A percentile compares a stretch with the other conserved stretches of the same genome.
These are phyloP conservation scores for Aegle marmelos DNA, from an alignment of 345 rosid genomes.

Conservation along the genomic window DNA sequence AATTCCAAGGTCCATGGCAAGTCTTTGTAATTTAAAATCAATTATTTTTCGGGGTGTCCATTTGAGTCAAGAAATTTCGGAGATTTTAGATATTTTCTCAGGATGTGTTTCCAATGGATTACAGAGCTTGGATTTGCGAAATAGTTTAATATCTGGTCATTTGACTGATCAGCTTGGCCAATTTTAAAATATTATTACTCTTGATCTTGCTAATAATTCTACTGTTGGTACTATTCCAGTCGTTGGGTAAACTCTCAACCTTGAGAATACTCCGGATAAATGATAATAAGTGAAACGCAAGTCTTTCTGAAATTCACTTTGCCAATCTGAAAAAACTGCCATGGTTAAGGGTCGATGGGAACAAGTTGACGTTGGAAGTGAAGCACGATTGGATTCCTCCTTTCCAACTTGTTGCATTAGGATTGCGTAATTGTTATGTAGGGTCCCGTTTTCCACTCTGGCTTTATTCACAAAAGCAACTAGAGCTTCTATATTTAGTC, in stretches of 20 bases:
- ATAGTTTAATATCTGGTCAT: background rate
- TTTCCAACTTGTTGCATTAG: slow-evolving; percentile 20
- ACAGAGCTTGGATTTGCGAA: background rate
- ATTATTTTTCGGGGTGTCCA: background rate
- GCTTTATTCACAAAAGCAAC: slow-evolving; percentile 19
- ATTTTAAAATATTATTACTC: background rate
- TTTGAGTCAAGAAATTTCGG: background rate
- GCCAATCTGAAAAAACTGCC: slow-evolving; percentile 15
- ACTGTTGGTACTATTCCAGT: background rate
- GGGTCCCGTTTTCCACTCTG: slow-evolving; percentile 37
- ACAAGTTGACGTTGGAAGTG: slow-evolving; percentile 16
- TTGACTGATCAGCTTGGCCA: background rate
- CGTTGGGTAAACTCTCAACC: background rate
- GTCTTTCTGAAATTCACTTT: slow-evolving; percentile 22
- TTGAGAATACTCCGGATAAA: background rate
- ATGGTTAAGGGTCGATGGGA: background rate
- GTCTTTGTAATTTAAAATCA: background rate
- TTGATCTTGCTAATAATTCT: background rate
- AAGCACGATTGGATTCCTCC: slow-evolving; percentile 30
- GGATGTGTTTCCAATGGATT: background rate
- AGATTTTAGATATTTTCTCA: background rate
- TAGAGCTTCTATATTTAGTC: slow-evolving; percentile 19
- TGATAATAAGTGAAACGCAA: background rate
- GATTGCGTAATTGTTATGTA: slow-evolving; percentile 16
- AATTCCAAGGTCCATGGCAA: background rate